A percentile compares a stretch with the other conserved stretches of the same genome.
Evolutionary conservation across 2,329 filamentous ascomycete species (phyloP).

Genomic region (Aspergillus fumigatus): DNA sequence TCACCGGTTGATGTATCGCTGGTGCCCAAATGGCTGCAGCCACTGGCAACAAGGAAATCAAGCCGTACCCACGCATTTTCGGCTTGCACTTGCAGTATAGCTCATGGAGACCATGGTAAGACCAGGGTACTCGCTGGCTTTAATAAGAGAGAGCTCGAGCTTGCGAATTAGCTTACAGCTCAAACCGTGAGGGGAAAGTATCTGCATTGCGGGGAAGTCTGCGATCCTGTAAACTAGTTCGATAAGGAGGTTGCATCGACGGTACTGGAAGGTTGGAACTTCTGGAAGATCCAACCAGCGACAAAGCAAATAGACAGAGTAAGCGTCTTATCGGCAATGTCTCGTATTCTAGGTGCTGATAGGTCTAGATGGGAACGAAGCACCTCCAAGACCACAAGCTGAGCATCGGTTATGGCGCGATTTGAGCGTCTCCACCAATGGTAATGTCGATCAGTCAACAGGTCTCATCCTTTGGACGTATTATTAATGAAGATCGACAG

Average conservation of each 20-base stretch:
- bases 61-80: slow-evolving; percentile 20
- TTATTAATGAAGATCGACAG: not conserved
- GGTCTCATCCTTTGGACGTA: not conserved
- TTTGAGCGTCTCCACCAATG: not conserved
- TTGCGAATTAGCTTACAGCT: not conserved
- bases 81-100: not conserved
- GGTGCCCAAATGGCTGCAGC: slow-evolving; percentile 11
- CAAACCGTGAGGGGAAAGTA: slow-evolving; percentile 6
- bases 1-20: slow-evolving; percentile 6
- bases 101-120: not conserved
- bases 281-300: not conserved
- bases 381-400: not conserved
- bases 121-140: not conserved
- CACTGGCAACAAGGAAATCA: slow-evolving; percentile 20
- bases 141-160: not conserved
- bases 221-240: not conserved
- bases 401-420: not conserved
- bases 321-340: not conserved
- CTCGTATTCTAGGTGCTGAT: not conserved
- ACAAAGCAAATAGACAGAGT: not conserved
- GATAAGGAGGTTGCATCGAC: slow-evolving; percentile 5
- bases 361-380: not conserved
- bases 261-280: not conserved
- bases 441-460: not conserved
- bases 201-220: not conserved